Evolutionary conservation across 306 rosid genomes (phyloP).

Genomic region (Clitoria ternatea): DNA sequence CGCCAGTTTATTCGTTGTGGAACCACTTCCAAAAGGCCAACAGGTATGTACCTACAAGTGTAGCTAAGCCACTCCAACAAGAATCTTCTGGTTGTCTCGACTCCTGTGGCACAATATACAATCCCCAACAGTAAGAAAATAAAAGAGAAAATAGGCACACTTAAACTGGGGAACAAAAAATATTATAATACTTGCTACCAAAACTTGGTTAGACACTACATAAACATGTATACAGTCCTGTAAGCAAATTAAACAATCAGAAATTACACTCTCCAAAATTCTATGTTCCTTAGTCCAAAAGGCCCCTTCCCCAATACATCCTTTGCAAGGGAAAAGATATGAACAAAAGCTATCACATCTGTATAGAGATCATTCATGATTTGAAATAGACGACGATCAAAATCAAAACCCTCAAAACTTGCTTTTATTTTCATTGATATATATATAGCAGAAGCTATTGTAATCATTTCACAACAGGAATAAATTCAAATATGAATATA

Average conservation of each 20-base stretch:
- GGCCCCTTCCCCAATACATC: slow-evolving; percentile 1
- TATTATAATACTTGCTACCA: slow-evolving; percentile 1
- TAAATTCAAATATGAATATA: not conserved
- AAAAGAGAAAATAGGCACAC: not conserved
- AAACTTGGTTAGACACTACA: not conserved
- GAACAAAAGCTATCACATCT: not conserved
- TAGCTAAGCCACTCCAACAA: slow-evolving; percentile 97
- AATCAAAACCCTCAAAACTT: not conserved
- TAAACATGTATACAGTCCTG: not conserved
- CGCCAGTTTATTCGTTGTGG: slow-evolving; percentile 89
- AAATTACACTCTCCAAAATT: not conserved
- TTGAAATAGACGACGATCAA: not conserved
- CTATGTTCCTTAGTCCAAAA: not conserved
- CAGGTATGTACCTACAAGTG: slow-evolving; percentile 79
- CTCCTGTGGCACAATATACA: slow-evolving; percentile 47
- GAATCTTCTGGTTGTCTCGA: slow-evolving; percentile 88
- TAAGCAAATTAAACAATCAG: not conserved
- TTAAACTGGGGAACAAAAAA: not conserved
- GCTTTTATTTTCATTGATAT: not conserved
- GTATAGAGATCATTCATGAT: not conserved
- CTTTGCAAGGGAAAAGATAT: not conserved
- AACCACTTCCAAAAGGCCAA: slow-evolving; percentile 79
- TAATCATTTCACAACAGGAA: not conserved
- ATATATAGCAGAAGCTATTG: not conserved
- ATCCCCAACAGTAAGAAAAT: not conserved